Base-by-base conservation (phyloP, 2,329 filamentous ascomycete species). In the Cercospora janseana region DNA sequence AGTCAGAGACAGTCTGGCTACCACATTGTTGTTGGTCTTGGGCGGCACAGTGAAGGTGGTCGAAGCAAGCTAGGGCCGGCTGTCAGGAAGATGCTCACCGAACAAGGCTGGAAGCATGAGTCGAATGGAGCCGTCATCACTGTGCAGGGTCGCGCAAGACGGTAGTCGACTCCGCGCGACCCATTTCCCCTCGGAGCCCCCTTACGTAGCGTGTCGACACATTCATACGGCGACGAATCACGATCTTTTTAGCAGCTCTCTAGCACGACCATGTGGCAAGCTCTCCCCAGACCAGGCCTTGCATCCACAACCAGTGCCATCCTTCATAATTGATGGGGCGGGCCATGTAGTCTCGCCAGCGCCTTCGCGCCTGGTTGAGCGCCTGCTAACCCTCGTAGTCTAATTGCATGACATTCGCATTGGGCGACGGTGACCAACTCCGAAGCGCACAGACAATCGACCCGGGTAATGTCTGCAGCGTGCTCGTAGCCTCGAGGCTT, bases 91-190 rank as follows among this genome's bases (percentile, higher is more conserved):
- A 84, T 83, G 64, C 73, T 97, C 32, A 77, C 83, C 29, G 78
- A 80, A 35, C 87, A 92, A 53, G 90, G 90, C 0, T 97, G 92
- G 92, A 89, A 81, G 65, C 75, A 93, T 26, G 81, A 89, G 65
- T 77, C 86, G 35, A 78, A 82, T 34, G 83, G 81, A 21, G 91
- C 90, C 0, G 79, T 80, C 28, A 79, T 92, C 62, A 71, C 83
- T 42, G 80, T 96, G 12, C 82, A 74, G 8, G 91, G 91, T 0
- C 46, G 50, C 26, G 24, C 42, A 9, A 29, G 23, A 24, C 29
- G 37, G 28, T 47, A 40, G 34, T 28, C 26, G 23, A 12, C 13
- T 15, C 35, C 42, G 16, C 21, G 26, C 18, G 6, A 10, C 9
- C 21, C 35, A 4, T 23, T 13, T 13, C 21, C 35, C 35, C 26